Evolutionary conservation across 208 protist species (phyloP).

Genomic region (Vickermania ingenoplastis): DNA sequence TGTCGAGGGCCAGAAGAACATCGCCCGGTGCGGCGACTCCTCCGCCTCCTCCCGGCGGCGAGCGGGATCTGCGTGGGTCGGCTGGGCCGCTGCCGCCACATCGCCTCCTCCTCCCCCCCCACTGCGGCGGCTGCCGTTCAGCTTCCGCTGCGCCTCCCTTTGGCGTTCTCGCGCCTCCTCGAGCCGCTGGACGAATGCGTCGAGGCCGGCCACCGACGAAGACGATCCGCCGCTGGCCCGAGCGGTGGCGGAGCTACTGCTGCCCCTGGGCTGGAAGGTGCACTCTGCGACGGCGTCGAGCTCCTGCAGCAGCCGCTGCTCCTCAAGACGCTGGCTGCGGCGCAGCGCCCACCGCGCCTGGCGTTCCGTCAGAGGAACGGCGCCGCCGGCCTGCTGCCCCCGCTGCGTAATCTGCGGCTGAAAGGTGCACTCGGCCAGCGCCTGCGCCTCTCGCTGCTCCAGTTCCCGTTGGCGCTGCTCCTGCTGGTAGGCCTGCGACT

Average conservation of each 20-base stretch:
- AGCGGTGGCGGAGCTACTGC: constrained; percentile 12
- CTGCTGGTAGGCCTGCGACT: constrained; percentile 7
- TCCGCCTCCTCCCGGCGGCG: too few relatives aligned
- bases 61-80: too few relatives aligned
- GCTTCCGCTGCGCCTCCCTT: constrained; percentile 25
- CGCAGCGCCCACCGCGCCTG: constrained; percentile 40
- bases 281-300: constrained; percentile 26
- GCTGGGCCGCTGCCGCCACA: too few relatives aligned
- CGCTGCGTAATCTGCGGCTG: constrained; percentile 24
- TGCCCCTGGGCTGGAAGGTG: constrained; percentile 51
- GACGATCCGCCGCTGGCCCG: constrained; percentile 3
- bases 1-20: not conserved
- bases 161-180: constrained; percentile 37
- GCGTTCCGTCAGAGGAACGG: constrained; percentile 32
- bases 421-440: constrained; percentile 31
- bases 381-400: constrained; percentile 15
- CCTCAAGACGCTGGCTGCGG: constrained; percentile 25
- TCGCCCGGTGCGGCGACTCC: too few relatives aligned
- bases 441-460: constrained; percentile 23
- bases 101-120: too few relatives aligned
- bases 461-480: not conserved
- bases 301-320: constrained; percentile 28
- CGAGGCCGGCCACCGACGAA: constrained; percentile 22
- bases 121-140: not conserved
- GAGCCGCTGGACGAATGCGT: constrained; percentile 46